Conservation (phyloP, 176 grass and related monocot species). For the Oryza glaberrima region DNA sequence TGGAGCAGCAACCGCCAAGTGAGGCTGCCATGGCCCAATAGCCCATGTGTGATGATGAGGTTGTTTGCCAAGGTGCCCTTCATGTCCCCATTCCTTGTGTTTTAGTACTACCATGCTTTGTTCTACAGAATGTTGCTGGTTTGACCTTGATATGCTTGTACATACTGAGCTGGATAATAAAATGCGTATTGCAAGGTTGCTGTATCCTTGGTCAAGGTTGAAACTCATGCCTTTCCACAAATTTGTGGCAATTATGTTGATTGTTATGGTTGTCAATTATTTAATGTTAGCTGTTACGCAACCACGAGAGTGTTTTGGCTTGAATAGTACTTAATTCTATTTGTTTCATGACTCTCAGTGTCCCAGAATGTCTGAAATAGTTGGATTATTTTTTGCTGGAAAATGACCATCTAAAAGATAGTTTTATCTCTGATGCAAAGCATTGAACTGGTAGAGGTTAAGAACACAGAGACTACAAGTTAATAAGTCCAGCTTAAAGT, state of each 20-base stretch:
- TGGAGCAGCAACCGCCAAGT: slow-evolving; percentile 13
- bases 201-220: neutral
- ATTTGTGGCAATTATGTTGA: neutral
- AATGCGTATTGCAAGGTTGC: neutral
- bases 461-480: neutral
- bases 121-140: slow-evolving; percentile 1
- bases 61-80: slow-evolving; percentile 15
- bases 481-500: neutral
- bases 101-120: slow-evolving; percentile 1
- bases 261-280: neutral
- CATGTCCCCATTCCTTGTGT: neutral
- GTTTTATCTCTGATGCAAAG: neutral
- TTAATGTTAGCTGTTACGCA: neutral
- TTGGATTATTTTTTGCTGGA: neutral
- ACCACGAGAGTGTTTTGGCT: neutral
- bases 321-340: neutral
- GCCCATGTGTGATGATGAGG: neutral
- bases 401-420: neutral
- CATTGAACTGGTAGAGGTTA: neutral
- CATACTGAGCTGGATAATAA: slow-evolving; percentile 13
- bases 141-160: slow-evolving; percentile 11
- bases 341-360: neutral
- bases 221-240: neutral
- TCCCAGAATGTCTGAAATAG: neutral
- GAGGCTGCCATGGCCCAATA: neutral